These are phyloP conservation scores for Cucumis cinereus DNA, from an alignment of 306 rosid genomes.

Conservation along the genomic window DNA sequence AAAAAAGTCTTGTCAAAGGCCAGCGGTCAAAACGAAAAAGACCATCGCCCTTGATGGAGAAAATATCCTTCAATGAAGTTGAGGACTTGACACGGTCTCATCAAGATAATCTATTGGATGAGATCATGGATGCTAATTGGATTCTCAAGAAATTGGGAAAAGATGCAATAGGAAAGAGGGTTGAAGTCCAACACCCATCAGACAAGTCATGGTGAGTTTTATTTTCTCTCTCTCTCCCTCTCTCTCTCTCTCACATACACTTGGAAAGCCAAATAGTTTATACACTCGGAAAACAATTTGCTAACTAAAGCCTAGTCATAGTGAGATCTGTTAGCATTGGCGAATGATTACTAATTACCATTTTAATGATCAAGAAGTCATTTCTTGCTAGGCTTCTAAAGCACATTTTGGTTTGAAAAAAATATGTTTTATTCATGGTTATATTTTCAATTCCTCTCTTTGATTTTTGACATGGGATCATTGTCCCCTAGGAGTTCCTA, in stretches of 20 bases:
- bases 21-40: conserved; percentile 95
- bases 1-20: conserved; percentile 66
- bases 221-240: background rate
- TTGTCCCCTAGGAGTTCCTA: background rate
- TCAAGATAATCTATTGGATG: conserved; percentile 54
- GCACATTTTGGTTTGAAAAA: background rate
- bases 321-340: background rate
- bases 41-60: conserved; percentile 62
- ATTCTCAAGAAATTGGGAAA: conserved; percentile 83
- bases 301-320: background rate
- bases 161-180: conserved; percentile 95
- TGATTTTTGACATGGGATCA: background rate
- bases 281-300: background rate
- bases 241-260: background rate
- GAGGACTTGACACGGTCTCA: conserved; percentile 33
- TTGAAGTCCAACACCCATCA: conserved; percentile 80
- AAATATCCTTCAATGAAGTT: conserved; percentile 31
- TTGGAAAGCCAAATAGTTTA: background rate
- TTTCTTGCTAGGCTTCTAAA: background rate
- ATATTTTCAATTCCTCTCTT: background rate
- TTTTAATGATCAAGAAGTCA: background rate
- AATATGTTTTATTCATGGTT: background rate
- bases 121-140: conserved; percentile 93
- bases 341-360: background rate
- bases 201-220: conserved; percentile 75